Evolutionary conservation across 768 basidiomycete genomes (phyloP), one percentile per base, ranked within the genome.

Genomic region (Mycena belliarum): DNA sequence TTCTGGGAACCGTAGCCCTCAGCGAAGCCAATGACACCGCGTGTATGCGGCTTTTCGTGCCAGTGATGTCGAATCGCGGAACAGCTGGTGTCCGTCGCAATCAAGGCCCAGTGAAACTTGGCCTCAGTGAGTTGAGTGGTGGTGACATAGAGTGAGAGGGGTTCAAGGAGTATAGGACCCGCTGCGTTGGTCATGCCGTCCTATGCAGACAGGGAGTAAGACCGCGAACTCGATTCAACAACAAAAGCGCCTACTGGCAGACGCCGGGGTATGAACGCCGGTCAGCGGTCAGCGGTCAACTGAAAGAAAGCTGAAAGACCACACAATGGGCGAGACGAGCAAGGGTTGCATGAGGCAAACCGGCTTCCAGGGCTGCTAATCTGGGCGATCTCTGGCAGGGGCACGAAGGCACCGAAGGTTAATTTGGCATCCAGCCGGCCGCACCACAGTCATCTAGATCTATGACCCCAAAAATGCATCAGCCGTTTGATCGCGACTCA

Each of bases 31-130:
- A 15, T 35, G 33, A 35, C 9, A 15, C 33, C 42, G 20, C 37
- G 55, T 40, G 45, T 54, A 28, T 50, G 14, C 5, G 59, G 48
- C 43, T 45, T 52, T 29, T 65, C 62, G 35, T 63, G 62, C 66
- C 66, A 67, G 45, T 67, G 66, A 40, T 67, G 66, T 40, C 64
- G 52, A 29, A 58, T 63, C 12, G 60, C 60, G 12, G 47, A 32
- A 37, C 64, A 65, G 33, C 28, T 38, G 9, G 52, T 33, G 48
- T 61, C 58, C 12, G 64, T 62, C 23, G 48, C 44, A 26, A 65
- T 52, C 21, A 67, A 49, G 26, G 66, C 60, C 66, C 66, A 67
- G 38, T 67, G 66, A 32, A 63, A 67, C 44, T 59, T 59, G 46
- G 58, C 62, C 40, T 56, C 59, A 24, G 64, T 25, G 33, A 67